Base-by-base conservation (phyloP, 768 basidiomycete species). In the Termitomyces sp. region DNA sequence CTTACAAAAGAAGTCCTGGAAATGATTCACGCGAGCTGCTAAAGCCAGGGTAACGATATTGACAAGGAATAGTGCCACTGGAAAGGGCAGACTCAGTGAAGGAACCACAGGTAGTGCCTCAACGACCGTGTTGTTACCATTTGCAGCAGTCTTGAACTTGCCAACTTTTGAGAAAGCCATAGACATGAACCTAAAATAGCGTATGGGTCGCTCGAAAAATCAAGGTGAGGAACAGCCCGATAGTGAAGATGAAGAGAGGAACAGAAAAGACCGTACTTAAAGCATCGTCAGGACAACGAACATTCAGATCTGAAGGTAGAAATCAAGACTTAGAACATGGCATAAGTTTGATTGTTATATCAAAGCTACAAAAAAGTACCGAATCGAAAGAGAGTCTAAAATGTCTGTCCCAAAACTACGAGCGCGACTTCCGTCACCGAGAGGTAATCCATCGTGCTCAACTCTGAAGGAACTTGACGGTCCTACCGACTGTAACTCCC, bases 381-480 rank as follows among this genome's bases (percentile, higher is more conserved):
- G 13, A 22, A 2, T 15, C 6, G 7, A 20, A 42, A 33, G n/a
- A 37, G 18, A 39, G 9, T 1, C n/a, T 1, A 18, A 24, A 5
- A 46, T 86, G 83, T 86, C 47, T 78, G 83, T 81, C 81, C 70
- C 84, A 79, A 75, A 85, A 87, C 85, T 87, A 86, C 80, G 82
- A 82, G 75, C 65, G 70, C 69, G 70, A 73, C 67, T 67, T 64
- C 59, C 58, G 62, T 51, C 50, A 46, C 56, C 56, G 47, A 47
- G 4, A 15, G 61, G 56, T 57, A 61, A 57, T 57, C 62, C 66
- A 67, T 72, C 60, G 65, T 68, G 69, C 79, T 82, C 85, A 83
- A 87, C 85, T 87, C 85, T 81, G 76, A 69, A 77, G 79, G 75
- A 78, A 83, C 83, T 65, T 63, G 67, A 66, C 69, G 62, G 69